Conservation (phyloP, 2,329 filamentous ascomycete species). For the Sarocladium brachiariae region DNA sequence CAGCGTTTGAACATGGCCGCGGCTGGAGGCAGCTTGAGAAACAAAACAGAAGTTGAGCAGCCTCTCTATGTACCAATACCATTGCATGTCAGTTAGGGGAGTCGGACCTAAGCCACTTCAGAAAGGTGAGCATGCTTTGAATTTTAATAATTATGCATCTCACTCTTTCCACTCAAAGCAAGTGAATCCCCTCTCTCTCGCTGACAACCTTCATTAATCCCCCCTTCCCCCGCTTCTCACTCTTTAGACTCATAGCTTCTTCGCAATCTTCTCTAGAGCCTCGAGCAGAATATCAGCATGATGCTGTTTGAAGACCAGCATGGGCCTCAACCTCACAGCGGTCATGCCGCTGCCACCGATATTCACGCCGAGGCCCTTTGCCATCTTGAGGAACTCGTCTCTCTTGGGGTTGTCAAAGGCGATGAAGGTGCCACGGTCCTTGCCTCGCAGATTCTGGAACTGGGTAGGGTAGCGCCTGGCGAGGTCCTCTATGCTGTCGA, state of each 20-base stretch:
- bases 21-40: too few relatives aligned
- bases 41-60: too few relatives aligned
- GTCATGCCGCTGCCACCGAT: constrained; percentile 73
- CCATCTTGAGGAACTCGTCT: constrained; percentile 71
- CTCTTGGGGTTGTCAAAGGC: constrained; percentile 80
- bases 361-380: constrained; percentile 77
- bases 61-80: too few relatives aligned
- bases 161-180: too few relatives aligned
- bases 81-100: too few relatives aligned
- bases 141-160: too few relatives aligned
- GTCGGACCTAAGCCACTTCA: too few relatives aligned
- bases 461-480: constrained; percentile 65
- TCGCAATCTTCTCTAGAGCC: constrained; percentile 67
- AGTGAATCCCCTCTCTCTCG: too few relatives aligned
- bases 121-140: too few relatives aligned
- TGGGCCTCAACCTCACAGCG: constrained; percentile 76
- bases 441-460: constrained; percentile 77
- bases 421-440: constrained; percentile 86
- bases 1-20: not conserved
- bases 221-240: too few relatives aligned
- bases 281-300: constrained; percentile 84
- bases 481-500: constrained; percentile 59
- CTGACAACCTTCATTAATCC: too few relatives aligned
- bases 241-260: constrained; percentile 22
- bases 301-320: constrained; percentile 87